Conservation (phyloP, 2,329 filamentous ascomycete species). For the Falciphora oryzae region DNA sequence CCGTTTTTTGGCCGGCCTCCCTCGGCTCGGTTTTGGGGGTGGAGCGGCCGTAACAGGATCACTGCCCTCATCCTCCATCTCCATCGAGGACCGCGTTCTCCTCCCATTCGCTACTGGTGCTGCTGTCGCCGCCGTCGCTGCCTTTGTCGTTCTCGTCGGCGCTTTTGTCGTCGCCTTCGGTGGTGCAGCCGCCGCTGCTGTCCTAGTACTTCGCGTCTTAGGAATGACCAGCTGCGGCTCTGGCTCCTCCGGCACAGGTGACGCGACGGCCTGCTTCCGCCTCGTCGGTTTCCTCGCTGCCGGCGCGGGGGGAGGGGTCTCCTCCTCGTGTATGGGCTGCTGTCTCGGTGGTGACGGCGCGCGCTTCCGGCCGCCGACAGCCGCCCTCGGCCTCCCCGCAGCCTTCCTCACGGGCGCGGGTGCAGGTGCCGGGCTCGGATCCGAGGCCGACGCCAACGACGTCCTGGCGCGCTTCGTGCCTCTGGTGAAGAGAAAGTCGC, state of each 20-base stretch:
- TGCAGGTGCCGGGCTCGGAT: constrained; percentile 31
- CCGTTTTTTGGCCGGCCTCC: constrained; percentile 12
- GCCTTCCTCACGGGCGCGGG: constrained; percentile 37
- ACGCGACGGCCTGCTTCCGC: constrained; percentile 33
- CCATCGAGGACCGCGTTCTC: constrained; percentile 38
- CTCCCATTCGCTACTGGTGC: constrained; percentile 31
- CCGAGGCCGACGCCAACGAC: constrained; percentile 35
- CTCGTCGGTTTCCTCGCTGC: constrained; percentile 25
- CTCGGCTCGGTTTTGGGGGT: constrained; percentile 13
- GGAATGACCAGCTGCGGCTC: constrained; percentile 25
- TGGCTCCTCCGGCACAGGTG: constrained; percentile 30
- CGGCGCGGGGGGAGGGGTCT: constrained; percentile 14
- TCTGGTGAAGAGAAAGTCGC: constrained; percentile 70
- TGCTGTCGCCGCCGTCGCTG: background rate
- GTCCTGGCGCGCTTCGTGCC: constrained; percentile 61
- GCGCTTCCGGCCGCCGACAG: constrained; percentile 22
- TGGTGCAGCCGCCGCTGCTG: background rate
- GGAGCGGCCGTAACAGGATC: constrained; percentile 13
- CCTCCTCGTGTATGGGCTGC: constrained; percentile 12
- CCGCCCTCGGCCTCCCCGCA: constrained; percentile 27
- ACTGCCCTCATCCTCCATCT: constrained; percentile 22
- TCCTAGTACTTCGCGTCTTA: constrained; percentile 22
- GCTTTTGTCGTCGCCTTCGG: background rate
- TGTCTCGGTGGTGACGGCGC: constrained; percentile 20
- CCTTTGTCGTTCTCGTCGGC: background rate